These are phyloP conservation scores for Pythium myriotylum DNA, from an alignment of 352 stramenopile species.

Conservation along the genomic window DNA sequence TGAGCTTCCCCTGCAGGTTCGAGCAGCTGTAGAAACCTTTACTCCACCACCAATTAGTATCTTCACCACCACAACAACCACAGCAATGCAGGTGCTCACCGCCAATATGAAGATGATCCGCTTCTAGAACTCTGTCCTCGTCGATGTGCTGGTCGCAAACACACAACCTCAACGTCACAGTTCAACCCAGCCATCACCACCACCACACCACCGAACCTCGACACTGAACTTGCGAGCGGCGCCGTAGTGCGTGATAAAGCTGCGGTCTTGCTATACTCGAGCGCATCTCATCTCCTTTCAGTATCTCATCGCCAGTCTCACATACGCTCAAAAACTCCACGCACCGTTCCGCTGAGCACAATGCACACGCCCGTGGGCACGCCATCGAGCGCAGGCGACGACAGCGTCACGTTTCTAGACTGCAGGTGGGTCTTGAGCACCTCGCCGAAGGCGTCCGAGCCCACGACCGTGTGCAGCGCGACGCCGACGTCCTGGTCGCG, in stretches of 20 bases:
- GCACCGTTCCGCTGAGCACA: slow-evolving; percentile 65
- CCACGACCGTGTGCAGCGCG: slow-evolving; percentile 62
- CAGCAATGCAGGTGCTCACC: slow-evolving; percentile 17
- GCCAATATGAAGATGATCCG: slow-evolving; percentile 77
- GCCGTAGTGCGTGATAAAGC: slow-evolving; percentile 85
- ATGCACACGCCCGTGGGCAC: slow-evolving; percentile 78
- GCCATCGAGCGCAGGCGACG: slow-evolving; percentile 40
- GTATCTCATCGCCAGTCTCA: background rate
- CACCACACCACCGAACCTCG: slow-evolving; percentile 39
- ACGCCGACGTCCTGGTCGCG: slow-evolving; percentile 38
- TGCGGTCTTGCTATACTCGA: slow-evolving; percentile 74
- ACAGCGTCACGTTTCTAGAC: slow-evolving; percentile 39
- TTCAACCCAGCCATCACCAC: background rate
- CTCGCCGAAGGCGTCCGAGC: slow-evolving; percentile 35
- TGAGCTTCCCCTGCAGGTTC: slow-evolving; percentile 60
- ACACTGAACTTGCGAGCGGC: slow-evolving; percentile 60
- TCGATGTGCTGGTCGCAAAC: slow-evolving; percentile 53
- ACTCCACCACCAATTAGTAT: slow-evolving; percentile 1
- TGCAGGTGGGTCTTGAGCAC: slow-evolving; percentile 40
- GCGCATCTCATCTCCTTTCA: background rate
- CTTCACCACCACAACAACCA: no score
- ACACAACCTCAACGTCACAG: background rate
- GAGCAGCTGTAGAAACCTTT: slow-evolving; percentile 71
- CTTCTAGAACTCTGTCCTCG: slow-evolving; percentile 51
- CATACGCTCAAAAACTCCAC: background rate